A percentile compares a stretch with the other conserved stretches of the same genome.
Evolutionary conservation across 2,329 filamentous ascomycete species (phyloP).

Genomic region (Penicillium sclerotiorum): DNA sequence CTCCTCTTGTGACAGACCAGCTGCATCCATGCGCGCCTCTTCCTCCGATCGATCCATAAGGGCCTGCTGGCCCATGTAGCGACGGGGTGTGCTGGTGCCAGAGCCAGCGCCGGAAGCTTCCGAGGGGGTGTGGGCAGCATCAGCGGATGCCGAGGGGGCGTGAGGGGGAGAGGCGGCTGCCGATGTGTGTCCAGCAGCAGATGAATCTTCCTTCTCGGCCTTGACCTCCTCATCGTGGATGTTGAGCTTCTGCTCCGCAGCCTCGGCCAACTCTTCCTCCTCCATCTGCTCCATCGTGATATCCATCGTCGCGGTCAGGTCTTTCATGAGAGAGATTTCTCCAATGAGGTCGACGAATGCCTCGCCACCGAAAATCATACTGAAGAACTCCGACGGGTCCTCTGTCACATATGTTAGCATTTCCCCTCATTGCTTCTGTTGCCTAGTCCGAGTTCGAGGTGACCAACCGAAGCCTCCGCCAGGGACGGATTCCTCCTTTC

Average conservation of each 20-base stretch:
- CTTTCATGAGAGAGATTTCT: slow-evolving; percentile 98
- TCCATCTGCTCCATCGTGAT: slow-evolving; percentile 85
- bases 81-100: slow-evolving; percentile 52
- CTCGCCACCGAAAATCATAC: slow-evolving; percentile 96
- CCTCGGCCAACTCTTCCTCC: slow-evolving; percentile 64
- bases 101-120: slow-evolving; percentile 33
- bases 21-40: slow-evolving; percentile 65
- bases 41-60: slow-evolving; percentile 89
- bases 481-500: slow-evolving; percentile 91
- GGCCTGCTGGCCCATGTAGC: slow-evolving; percentile 74
- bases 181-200: slow-evolving; percentile 5
- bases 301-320: slow-evolving; percentile 96
- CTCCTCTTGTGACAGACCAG: slow-evolving; percentile 70
- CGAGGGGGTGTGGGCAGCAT: slow-evolving; percentile 2
- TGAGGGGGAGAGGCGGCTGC: slow-evolving; percentile 8
- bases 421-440: background rate
- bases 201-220: slow-evolving; percentile 42
- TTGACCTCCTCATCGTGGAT: slow-evolving; percentile 50
- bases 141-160: slow-evolving; percentile 9
- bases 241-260: slow-evolving; percentile 52
- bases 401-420: slow-evolving; percentile 45
- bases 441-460: background rate
- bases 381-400: slow-evolving; percentile 97
- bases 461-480: slow-evolving; percentile 78
- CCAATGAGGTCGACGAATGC: slow-evolving; percentile 96